Percentiles rank a stretch among this genome's conserved stretches.
Evolutionary conservation across 208 protist genomes (phyloP).

Genomic region (Leishmania major): DNA sequence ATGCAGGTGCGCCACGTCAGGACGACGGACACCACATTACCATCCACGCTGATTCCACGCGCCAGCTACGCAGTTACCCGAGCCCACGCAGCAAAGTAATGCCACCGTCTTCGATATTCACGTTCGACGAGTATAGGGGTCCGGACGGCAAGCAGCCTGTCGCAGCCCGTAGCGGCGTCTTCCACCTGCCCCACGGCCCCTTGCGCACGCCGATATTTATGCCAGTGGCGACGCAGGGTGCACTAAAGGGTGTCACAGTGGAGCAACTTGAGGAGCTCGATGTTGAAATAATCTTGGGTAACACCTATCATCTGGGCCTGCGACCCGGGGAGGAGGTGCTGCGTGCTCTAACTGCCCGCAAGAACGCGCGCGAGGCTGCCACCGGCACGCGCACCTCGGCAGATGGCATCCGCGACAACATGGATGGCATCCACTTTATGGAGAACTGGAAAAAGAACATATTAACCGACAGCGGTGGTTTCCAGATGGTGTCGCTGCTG

Average conservation of each 20-base stretch:
- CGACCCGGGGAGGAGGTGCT: constrained; percentile 92
- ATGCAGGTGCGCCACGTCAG: background rate
- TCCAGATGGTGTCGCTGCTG: constrained; percentile 99
- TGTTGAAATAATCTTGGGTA: constrained; percentile 97
- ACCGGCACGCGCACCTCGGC: constrained; percentile 16
- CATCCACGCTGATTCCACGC: background rate
- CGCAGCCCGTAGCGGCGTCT: constrained; percentile 77
- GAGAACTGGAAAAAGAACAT: constrained; percentile 96
- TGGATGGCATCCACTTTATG: constrained; percentile 98
- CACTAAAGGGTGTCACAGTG: constrained; percentile 96
- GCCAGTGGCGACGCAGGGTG: constrained; percentile 98
- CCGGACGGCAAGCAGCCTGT: constrained; percentile 42
- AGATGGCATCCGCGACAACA: constrained; percentile 69
- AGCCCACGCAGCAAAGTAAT: background rate
- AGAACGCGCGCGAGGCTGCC: constrained; percentile 45
- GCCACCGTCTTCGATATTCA: constrained; percentile 47
- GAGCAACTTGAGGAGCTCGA: constrained; percentile 94
- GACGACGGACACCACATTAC: background rate
- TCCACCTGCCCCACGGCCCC: constrained; percentile 90
- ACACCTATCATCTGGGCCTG: constrained; percentile 98
- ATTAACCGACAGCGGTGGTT: constrained; percentile 98
- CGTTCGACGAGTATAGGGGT: constrained; percentile 68
- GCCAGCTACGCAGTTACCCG: background rate
- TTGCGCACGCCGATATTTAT: constrained; percentile 97
- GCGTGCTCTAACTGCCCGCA: constrained; percentile 68